Evolutionary conservation across 345 rosid species (phyloP).

Genomic region (Microcos paniculata): DNA sequence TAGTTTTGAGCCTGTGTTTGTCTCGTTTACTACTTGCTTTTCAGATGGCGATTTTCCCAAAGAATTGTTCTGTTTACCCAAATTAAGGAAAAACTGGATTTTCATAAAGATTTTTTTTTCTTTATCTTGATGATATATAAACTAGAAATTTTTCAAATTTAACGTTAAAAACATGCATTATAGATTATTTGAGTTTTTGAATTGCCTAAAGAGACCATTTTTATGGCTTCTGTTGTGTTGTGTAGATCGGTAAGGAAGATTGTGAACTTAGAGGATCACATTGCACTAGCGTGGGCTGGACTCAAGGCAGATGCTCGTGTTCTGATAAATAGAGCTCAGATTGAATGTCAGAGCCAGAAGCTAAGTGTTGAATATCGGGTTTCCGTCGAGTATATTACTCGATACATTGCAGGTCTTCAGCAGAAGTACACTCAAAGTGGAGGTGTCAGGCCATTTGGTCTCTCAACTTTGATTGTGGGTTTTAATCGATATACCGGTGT

Average conservation of each 20-base stretch:
- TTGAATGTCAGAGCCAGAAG: conserved; percentile 64
- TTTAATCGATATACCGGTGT: conserved; percentile 56
- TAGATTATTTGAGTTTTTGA: neutral
- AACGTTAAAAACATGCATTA: neutral
- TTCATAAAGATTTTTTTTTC: neutral
- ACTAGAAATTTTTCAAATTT: neutral
- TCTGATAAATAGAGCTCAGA: conserved; percentile 45
- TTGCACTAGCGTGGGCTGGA: conserved; percentile 76
- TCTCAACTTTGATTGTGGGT: conserved; percentile 57
- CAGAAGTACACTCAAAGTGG: conserved; percentile 83
- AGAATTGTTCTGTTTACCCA: neutral
- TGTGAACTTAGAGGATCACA: conserved; percentile 65
- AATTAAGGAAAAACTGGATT: neutral
- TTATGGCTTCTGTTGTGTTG: neutral
- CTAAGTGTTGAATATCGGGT: conserved; percentile 78
- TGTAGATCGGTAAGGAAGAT: conserved; percentile 71
- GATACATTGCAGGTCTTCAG: conserved; percentile 74
- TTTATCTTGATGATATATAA: neutral
- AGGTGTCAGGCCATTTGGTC: conserved; percentile 68
- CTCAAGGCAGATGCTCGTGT: conserved; percentile 61
- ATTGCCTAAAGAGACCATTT: neutral
- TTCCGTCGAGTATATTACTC: conserved; percentile 70
- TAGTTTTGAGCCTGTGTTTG: neutral
- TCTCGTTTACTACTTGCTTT: neutral
- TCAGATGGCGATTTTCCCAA: neutral